These are phyloP conservation scores for Ustilago xerochloae DNA, from an alignment of 1,284 basidiomycete genomes.

Conservation along the genomic window DNA sequence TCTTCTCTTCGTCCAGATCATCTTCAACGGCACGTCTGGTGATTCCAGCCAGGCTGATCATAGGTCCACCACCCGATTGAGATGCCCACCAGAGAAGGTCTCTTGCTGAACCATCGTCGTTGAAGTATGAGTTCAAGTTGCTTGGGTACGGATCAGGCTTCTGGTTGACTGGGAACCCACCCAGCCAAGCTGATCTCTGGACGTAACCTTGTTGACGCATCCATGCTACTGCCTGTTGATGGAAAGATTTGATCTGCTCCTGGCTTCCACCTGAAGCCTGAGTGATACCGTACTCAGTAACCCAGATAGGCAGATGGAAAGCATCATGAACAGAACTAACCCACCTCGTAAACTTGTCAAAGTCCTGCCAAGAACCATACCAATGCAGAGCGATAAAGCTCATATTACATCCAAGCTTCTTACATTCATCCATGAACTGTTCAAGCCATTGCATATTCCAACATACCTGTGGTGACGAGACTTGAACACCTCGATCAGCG, in stretches of 20 bases:
- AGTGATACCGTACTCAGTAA: conserved; percentile 66
- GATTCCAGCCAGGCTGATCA: conserved; percentile 17
- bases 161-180: conserved; percentile 53
- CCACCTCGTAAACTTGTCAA: conserved; percentile 57
- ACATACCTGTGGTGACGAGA: conserved; percentile 63
- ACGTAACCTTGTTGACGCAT: conserved; percentile 51
- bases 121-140: conserved; percentile 59
- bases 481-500: conserved; percentile 55
- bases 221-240: conserved; percentile 48
- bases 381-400: conserved; percentile 65
- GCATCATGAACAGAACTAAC: conserved; percentile 47
- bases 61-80: conserved; percentile 6
- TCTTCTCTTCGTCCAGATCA: neutral
- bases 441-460: conserved; percentile 63
- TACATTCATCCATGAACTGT: conserved; percentile 54
- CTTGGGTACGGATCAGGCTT: conserved; percentile 60
- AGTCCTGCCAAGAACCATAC: conserved; percentile 60
- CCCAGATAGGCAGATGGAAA: conserved; percentile 54
- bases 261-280: conserved; percentile 34
- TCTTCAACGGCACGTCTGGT: conserved; percentile 12
- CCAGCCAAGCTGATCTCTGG: conserved; percentile 60
- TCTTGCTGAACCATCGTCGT: conserved; percentile 35
- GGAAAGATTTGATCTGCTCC: conserved; percentile 52
- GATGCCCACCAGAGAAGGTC: conserved; percentile 35
- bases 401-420: conserved; percentile 51